phyloP scores from a whole-genome alignment of 148 eudicot genomes.

The Heliamphora exappendiculata region DNA sequence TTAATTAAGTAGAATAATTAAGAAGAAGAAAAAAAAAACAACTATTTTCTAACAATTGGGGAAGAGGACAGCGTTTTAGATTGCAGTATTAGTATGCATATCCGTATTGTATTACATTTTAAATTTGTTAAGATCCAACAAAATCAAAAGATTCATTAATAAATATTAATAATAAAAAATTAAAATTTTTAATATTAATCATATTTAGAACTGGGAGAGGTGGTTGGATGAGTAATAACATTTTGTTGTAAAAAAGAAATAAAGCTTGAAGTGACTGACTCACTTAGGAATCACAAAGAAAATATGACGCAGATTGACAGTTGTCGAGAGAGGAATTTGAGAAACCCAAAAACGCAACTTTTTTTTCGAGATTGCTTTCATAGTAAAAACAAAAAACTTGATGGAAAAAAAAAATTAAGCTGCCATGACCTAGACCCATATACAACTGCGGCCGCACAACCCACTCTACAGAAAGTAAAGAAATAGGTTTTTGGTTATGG shows the following conservation, averaged over 20 bases:
- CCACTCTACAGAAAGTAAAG: slow-evolving; percentile 12
- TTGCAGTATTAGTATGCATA: too few species aligned
- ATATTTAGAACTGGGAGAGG: slow-evolving; percentile 6
- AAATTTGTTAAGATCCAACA: too few species aligned
- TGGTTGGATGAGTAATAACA: slow-evolving; percentile 10
- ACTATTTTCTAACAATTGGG: too few species aligned
- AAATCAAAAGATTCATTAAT: too few species aligned
- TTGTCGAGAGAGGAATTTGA: not conserved
- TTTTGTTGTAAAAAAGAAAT: slow-evolving; percentile 6
- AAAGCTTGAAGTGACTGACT: slow-evolving; percentile 32
- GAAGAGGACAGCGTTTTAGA: too few species aligned
- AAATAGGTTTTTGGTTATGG: slow-evolving; percentile 17
- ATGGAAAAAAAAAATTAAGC: slow-evolving; percentile 10
- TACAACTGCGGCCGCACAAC: slow-evolving; percentile 11
- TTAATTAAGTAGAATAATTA: too few species aligned
- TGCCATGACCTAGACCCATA: slow-evolving; percentile 4
- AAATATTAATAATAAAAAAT: too few species aligned
- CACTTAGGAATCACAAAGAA: slow-evolving; percentile 9
- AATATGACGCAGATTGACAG: slow-evolving; percentile 20
- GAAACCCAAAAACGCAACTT: not conserved
- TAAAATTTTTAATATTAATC: not conserved
- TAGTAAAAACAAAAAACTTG: slow-evolving; percentile 25
- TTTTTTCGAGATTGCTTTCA: slow-evolving; percentile 9
- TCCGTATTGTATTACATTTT: too few species aligned
- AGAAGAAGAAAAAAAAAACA: too few species aligned